A percentile compares a stretch with the other conserved stretches of the same genome.
Conservation (phyloP, 2,329 filamentous ascomycete species). For the Talaromyces pinophilus region DNA sequence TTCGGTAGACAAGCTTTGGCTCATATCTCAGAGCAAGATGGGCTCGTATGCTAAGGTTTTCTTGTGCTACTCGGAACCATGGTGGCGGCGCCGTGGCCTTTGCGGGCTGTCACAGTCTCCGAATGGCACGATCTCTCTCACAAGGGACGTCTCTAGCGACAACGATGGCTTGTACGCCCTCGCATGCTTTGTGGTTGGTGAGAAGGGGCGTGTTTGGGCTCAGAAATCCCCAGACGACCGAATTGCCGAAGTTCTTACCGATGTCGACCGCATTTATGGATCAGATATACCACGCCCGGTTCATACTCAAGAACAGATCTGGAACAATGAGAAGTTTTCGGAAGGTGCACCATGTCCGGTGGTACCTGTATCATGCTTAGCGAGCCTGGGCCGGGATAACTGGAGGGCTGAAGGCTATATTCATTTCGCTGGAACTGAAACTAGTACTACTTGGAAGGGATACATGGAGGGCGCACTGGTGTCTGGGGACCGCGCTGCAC, state of each 20-base stretch:
- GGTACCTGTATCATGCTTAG: not conserved
- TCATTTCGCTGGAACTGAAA: not conserved
- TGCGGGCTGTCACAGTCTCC: not conserved
- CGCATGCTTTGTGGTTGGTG: slow-evolving; percentile 47
- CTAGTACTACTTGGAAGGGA: not conserved
- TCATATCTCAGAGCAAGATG: not conserved
- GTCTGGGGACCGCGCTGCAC: no score
- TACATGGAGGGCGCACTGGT: no score
- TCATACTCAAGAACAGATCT: not conserved
- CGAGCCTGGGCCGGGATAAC: not conserved
- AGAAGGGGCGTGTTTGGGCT: slow-evolving; percentile 15
- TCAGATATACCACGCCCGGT: not conserved
- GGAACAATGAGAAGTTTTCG: not conserved
- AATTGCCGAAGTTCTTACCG: not conserved
- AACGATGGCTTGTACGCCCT: slow-evolving; percentile 33
- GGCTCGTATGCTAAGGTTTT: not conserved
- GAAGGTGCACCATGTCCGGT: not conserved
- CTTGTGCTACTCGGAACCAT: slow-evolving; percentile 41
- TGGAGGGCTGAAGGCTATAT: not conserved
- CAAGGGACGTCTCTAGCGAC: slow-evolving; percentile 43
- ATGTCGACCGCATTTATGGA: not conserved
- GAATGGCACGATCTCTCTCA: not conserved
- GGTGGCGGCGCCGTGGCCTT: slow-evolving; percentile 46
- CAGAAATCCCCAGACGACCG: no score
- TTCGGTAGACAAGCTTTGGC: slow-evolving; percentile 43